phyloP scores from a whole-genome alignment of 108 stramenopile genomes.

The Pseudonitzschia pungens region DNA sequence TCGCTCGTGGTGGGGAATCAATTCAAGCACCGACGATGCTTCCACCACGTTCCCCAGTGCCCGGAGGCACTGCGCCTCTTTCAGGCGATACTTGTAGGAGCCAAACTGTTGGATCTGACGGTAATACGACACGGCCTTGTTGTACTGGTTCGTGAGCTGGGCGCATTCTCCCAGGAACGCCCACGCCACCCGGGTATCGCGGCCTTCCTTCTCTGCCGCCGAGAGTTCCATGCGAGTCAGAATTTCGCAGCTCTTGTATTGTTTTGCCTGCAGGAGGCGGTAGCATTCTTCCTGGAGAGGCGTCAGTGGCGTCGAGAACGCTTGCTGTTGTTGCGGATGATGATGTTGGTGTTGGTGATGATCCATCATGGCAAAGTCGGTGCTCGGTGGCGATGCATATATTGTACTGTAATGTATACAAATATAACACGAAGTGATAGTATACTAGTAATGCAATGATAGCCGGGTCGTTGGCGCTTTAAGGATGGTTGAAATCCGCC shows the following conservation, averaged over 20 bases:
- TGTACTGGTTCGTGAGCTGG: conserved; percentile 46
- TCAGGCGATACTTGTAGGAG: conserved; percentile 57
- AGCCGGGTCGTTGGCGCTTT: too few relatives aligned
- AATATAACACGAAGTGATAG: too few relatives aligned
- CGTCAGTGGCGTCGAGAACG: conserved; percentile 19
- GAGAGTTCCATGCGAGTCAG: conserved; percentile 65
- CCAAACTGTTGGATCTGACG: conserved; percentile 47
- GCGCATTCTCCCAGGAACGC: conserved; percentile 72
- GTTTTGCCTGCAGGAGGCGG: conserved; percentile 51
- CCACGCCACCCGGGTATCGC: conserved; percentile 35
- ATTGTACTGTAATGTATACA: too few relatives aligned
- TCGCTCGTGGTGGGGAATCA: conserved; percentile 45
- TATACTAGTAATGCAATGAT: too few relatives aligned
- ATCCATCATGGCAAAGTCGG: background rate
- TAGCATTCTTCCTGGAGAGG: conserved; percentile 58
- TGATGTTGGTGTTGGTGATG: background rate
- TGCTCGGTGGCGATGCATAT: background rate
- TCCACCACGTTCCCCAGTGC: conserved; percentile 65
- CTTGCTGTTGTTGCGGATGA: background rate
- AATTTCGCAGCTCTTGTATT: conserved; percentile 75
- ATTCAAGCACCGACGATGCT: conserved; percentile 69
- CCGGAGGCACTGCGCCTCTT: conserved; percentile 75
- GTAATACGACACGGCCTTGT: conserved; percentile 65
- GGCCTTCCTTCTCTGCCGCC: conserved; percentile 41
- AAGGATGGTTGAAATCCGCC: too few relatives aligned